Evolutionary conservation across 768 basidiomycete species (phyloP).

Genomic region (Leccinum uliginosum): DNA sequence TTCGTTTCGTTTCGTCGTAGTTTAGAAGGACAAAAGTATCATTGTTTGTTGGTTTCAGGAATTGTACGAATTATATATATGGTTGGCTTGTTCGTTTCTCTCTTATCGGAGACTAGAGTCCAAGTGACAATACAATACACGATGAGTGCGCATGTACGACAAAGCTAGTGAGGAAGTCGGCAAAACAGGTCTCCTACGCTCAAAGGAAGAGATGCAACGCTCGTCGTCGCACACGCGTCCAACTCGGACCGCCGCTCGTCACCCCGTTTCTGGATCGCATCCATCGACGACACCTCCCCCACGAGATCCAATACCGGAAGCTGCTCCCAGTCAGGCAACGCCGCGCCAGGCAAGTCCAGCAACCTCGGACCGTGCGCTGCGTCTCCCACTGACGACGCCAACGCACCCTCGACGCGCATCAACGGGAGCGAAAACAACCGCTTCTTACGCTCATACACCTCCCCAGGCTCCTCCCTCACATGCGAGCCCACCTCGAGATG

Average conservation of each 20-base stretch:
- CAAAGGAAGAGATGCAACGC: constrained; percentile 11
- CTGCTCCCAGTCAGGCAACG: constrained; percentile 46
- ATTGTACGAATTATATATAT: constrained; percentile 17
- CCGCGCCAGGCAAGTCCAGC: constrained; percentile 54
- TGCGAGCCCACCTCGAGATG: constrained; percentile 84
- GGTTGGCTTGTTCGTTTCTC: no score
- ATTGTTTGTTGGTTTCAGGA: constrained; percentile 5
- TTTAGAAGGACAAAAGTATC: constrained; percentile 20
- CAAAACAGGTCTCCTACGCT: constrained; percentile 19
- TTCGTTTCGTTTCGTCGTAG: constrained; percentile 1
- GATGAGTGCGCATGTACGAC: background rate
- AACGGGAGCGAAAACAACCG: constrained; percentile 66
- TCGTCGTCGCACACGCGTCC: constrained; percentile 26
- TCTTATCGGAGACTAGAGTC: background rate
- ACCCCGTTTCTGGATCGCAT: constrained; percentile 32
- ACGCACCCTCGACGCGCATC: constrained; percentile 39
- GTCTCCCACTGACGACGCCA: background rate
- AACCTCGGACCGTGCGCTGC: constrained; percentile 30
- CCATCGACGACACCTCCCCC: constrained; percentile 39
- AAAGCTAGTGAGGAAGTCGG: constrained; percentile 1
- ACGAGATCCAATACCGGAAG: constrained; percentile 72
- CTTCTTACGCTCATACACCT: constrained; percentile 50
- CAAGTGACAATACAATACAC: background rate
- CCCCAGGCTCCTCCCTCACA: constrained; percentile 53
- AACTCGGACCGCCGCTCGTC: constrained; percentile 34